Evolutionary conservation across 2,329 filamentous ascomycete species (phyloP), one percentile per base, ranked within the genome.

Genomic region (Huntiella bhutanensis): DNA sequence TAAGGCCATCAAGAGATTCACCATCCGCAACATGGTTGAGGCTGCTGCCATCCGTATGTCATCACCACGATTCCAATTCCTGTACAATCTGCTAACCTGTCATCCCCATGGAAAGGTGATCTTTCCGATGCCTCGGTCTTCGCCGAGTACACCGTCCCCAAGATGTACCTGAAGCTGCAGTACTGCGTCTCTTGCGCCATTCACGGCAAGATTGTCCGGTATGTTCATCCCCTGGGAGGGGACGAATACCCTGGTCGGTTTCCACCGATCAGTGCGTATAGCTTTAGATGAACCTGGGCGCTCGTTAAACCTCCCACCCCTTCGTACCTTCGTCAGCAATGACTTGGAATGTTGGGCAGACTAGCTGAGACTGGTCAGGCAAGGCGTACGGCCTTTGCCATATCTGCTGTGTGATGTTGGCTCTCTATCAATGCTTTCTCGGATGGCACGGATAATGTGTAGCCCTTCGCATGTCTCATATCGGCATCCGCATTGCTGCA

Each of bases 81-180:
- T n/a, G 19, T 44, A n/a, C 34, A 17, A 37, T n/a, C 22, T 28
- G 17, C 13, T 38, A 12, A 41, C 16, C 15, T 17, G 15, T 40
- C 17, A 19, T 17, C 15, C 13, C 17, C 38, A 12, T 63, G 34
- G 12, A 12, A 13, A 96, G 91, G 91, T 86, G 91, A 98, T 85
- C 98, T 98, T 74, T 95, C 87, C 58, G 91, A 98, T 68, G 91
- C 92, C 64, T 96, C 91, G 63, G 91, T 98, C 70, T 98, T 96
- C 73, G 69, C 82, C 63, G 91, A 98, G 75, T 98, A 98, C 78
- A 87, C 86, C 60, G 88, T 98, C 64, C 91, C 91, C 72, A 98
- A 98, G 84, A 98, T 98, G 92, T 98, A 98, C 84, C 77, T 98
- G 73, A 98, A 98, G 82, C 82, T 98, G 68, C 91, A 98, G 77